Evolutionary conservation across 148 eudicot genomes (phyloP), one percentile per base, ranked within the genome.

Genomic region (Hydrangea macrophylla): DNA sequence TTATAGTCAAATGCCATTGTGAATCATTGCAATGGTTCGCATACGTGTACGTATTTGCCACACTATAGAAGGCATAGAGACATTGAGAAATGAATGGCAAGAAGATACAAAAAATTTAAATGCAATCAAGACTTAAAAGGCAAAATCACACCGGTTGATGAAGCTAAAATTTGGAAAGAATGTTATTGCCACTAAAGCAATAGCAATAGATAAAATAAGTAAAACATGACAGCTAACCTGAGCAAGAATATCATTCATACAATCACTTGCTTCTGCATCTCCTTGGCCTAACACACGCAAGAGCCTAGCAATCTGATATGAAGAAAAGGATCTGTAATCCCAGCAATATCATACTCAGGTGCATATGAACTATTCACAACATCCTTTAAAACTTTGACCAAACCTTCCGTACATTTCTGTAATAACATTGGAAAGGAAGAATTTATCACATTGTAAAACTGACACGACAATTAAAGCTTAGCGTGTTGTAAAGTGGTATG

Each of bases 171-270:
- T 17, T 48, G 20, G 53, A 27, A 48, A 50, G 53, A 6, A 42
- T 5, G 56, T n/a, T 5, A 42, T 44, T 63, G 33, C 32, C 58
- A 45, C 39, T 27, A 40, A 36, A n/a, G n/a, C 26, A n/a, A 45
- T 44, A 45, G 59, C 54, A 40, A 69, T 11, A 60, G 30, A 69
- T 7, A 60, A 32, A 63, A 61, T 27, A 61, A 40, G 56, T n/a
- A n/a, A n/a, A n/a, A 70, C 44, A 65, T 28, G 58, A 40, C 36
- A 73, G 60, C 83, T 69, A 78, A 91, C 99, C 96, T 95, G 99
- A 36, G 99, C 99, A 76, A 95, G 99, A 65, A 95, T 80, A 71
- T 95, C 99, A 80, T 85, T 95, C 99, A 95, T 95, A 71, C 77
- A 64, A 69, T 95, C 99, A 79, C 99, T 95, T 64, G 94, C 94